A percentile compares a stretch with the other conserved stretches of the same genome.
phyloP scores from a whole-genome alignment of 2,329 filamentous ascomycete species.

The Diaporthe citrichinensis region DNA sequence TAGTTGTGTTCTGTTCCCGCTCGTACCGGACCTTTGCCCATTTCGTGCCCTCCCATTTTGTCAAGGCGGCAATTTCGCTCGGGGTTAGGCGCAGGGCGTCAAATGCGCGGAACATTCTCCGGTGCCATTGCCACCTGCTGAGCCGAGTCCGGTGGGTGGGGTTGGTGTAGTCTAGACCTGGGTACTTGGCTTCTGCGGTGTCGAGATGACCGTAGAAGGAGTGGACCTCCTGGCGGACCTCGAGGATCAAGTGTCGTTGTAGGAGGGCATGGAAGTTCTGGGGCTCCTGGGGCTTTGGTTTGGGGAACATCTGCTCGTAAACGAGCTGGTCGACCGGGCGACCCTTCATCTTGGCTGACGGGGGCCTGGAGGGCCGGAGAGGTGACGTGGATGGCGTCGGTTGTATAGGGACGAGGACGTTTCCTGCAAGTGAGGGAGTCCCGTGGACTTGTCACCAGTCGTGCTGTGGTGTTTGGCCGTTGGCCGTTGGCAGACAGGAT shows the following conservation, averaged over 20 bases:
- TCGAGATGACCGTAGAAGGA: slow-evolving; percentile 85
- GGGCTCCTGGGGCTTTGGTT: slow-evolving; percentile 76
- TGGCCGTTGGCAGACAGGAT: neutral
- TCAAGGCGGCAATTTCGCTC: slow-evolving; percentile 78
- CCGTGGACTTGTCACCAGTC: neutral
- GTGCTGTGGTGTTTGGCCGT: neutral
- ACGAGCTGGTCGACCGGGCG: slow-evolving; percentile 79
- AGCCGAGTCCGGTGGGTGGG: slow-evolving; percentile 82
- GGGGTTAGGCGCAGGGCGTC: slow-evolving; percentile 77
- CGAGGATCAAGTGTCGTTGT: slow-evolving; percentile 78
- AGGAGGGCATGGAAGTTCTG: slow-evolving; percentile 79
- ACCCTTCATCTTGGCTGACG: slow-evolving; percentile 74
- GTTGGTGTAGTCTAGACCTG: slow-evolving; percentile 83
- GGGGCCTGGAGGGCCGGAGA: neutral
- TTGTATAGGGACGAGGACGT: neutral
- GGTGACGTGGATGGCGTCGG: neutral
- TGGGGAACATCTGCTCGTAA: slow-evolving; percentile 81
- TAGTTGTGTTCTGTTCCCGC: slow-evolving; percentile 78
- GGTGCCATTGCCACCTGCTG: slow-evolving; percentile 82
- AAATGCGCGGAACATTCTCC: slow-evolving; percentile 82
- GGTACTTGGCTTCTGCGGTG: slow-evolving; percentile 85
- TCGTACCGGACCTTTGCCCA: slow-evolving; percentile 88
- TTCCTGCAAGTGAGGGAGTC: neutral
- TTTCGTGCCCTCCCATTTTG: slow-evolving; percentile 86
- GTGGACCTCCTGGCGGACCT: slow-evolving; percentile 84